A percentile compares a stretch with the other conserved stretches of the same genome.
Evolutionary conservation across 768 basidiomycete species (phyloP).

Genomic region (Mycena venus): DNA sequence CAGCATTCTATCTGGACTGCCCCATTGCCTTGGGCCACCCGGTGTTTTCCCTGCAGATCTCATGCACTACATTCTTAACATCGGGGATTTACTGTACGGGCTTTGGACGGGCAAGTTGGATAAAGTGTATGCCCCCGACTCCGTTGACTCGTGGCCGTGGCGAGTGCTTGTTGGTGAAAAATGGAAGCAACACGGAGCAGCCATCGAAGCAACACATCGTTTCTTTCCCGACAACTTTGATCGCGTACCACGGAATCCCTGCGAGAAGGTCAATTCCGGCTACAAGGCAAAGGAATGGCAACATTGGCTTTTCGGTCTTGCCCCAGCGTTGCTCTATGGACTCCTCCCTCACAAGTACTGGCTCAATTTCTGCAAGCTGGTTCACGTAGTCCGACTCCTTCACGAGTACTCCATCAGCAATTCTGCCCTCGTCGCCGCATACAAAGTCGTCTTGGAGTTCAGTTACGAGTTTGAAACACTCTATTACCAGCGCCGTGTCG

Average conservation of each 20-base stretch:
- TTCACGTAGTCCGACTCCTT: conserved; percentile 37
- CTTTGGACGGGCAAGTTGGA: no score
- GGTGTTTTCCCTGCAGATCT: neutral
- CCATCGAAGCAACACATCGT: neutral
- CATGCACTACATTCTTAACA: conserved; percentile 6
- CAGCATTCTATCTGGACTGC: neutral
- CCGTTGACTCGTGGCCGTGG: conserved; percentile 1
- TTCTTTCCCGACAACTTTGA: conserved; percentile 5
- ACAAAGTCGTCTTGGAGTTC: neutral
- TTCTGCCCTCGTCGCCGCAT: neutral
- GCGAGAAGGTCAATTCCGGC: conserved; percentile 31
- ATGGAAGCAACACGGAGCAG: neutral
- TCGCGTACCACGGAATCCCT: conserved; percentile 6
- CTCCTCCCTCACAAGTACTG: conserved; percentile 41
- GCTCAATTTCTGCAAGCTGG: conserved; percentile 42
- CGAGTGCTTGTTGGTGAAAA: neutral
- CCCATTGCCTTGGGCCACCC: neutral
- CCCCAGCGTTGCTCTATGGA: conserved; percentile 40
- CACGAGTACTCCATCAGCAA: conserved; percentile 26
- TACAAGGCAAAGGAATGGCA: conserved; percentile 29
- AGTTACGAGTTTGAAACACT: neutral
- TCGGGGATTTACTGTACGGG: neutral
- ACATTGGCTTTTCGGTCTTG: conserved; percentile 23
- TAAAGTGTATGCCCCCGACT: neutral
- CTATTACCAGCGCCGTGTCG: neutral